Evolutionary conservation across 1,284 basidiomycete genomes (phyloP).

Genomic region (Acaromyces ingoldii): DNA sequence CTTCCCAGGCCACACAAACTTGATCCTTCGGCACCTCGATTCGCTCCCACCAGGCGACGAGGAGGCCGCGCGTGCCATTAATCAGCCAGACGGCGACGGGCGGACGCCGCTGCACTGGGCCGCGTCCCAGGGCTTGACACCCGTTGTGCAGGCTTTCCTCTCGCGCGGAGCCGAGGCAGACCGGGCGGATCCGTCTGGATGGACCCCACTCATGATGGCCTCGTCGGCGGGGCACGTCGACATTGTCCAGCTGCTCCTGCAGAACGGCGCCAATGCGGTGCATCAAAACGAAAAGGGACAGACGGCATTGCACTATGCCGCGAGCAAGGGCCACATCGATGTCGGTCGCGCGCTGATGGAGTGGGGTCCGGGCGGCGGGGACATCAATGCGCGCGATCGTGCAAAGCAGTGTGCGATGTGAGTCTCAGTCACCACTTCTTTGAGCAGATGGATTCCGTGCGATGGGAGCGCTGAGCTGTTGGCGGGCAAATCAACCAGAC

Average conservation of each 20-base stretch:
- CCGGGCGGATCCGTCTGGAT: constrained; percentile 12
- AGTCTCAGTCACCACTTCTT: neutral
- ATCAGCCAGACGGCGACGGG: constrained; percentile 16
- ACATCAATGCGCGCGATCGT: constrained; percentile 30
- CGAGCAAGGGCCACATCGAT: constrained; percentile 27
- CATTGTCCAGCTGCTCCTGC: constrained; percentile 14
- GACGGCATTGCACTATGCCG: constrained; percentile 30
- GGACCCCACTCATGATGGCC: constrained; percentile 31
- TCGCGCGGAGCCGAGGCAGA: constrained; percentile 8
- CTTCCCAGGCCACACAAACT: constrained; percentile 4
- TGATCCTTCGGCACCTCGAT: neutral
- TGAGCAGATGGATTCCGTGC: neutral
- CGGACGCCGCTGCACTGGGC: constrained; percentile 31
- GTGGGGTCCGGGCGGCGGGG: constrained; percentile 11
- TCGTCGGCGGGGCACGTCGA: constrained; percentile 16
- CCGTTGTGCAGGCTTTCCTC: constrained; percentile 11
- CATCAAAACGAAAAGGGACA: constrained; percentile 14
- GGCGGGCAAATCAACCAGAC: constrained; percentile 10
- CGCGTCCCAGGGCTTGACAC: constrained; percentile 8
- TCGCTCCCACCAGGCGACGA: neutral
- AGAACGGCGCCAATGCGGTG: constrained; percentile 16
- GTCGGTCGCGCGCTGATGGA: constrained; percentile 23
- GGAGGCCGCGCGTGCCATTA: neutral
- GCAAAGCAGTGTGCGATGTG: constrained; percentile 28
- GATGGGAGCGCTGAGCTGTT: neutral